Conservation (phyloP, 768 basidiomycete species). For the Baorangia bicolor region DNA sequence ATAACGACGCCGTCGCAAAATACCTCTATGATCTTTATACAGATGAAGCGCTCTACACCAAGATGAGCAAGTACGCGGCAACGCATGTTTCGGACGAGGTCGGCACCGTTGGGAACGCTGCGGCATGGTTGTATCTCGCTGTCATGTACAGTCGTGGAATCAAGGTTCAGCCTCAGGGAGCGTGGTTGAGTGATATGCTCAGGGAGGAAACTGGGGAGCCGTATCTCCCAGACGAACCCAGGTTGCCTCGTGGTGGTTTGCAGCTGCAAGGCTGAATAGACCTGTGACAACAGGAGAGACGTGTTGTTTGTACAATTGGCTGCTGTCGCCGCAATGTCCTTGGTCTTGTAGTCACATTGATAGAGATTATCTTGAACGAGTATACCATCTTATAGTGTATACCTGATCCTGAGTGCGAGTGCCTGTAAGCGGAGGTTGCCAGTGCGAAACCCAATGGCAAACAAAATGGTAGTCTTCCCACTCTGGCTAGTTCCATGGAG, state of each 20-base stretch:
- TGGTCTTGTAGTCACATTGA: background rate
- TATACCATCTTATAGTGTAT: slow-evolving; percentile 7
- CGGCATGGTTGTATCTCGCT: slow-evolving; percentile 65
- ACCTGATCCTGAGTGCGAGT: background rate
- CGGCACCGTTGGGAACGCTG: slow-evolving; percentile 77
- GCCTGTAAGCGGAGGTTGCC: background rate
- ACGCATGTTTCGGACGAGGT: slow-evolving; percentile 85
- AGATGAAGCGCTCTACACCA: slow-evolving; percentile 62
- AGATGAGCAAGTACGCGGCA: slow-evolving; percentile 64
- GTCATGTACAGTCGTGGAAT: slow-evolving; percentile 77
- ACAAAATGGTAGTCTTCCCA: background rate
- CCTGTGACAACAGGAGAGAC: background rate
- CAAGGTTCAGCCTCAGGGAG: slow-evolving; percentile 77
- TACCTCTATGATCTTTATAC: slow-evolving; percentile 78
- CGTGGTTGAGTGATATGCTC: slow-evolving; percentile 82
- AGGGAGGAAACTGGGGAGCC: slow-evolving; percentile 73
- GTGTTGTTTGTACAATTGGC: slow-evolving; percentile 12
- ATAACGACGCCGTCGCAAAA: slow-evolving; percentile 72
- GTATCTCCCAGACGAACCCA: slow-evolving; percentile 67
- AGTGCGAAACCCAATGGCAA: background rate
- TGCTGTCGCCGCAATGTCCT: background rate
- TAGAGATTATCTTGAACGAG: slow-evolving; percentile 12
- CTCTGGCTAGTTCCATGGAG: background rate
- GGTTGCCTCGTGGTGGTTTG: slow-evolving; percentile 61
- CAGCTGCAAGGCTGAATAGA: slow-evolving; percentile 42